Percentiles rank a stretch among this genome's conserved stretches.
These are phyloP conservation scores for Ophiocordyceps camponoti-floridani DNA, from an alignment of 2,329 filamentous ascomycete species.

Conservation along the genomic window DNA sequence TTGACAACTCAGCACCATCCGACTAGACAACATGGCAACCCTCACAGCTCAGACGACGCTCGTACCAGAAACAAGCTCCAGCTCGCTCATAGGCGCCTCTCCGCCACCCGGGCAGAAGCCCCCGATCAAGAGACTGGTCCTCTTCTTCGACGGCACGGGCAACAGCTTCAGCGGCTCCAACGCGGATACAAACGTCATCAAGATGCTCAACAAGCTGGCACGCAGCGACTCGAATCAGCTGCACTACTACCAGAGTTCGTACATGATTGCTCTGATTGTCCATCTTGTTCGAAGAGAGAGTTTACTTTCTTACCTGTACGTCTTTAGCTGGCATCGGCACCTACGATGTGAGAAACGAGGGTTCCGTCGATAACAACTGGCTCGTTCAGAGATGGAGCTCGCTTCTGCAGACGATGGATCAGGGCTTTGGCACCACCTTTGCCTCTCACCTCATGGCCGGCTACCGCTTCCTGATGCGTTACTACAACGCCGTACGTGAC, in stretches of 20 bases:
- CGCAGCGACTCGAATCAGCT: conserved; percentile 22
- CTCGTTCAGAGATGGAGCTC: conserved; percentile 16
- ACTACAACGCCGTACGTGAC: conserved; percentile 23
- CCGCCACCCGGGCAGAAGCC: background rate
- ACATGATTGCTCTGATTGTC: conserved; percentile 7
- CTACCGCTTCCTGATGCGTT: conserved; percentile 36
- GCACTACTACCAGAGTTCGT: conserved; percentile 34
- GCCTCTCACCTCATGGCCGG: conserved; percentile 32
- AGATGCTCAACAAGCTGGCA: conserved; percentile 27
- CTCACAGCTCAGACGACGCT: background rate
- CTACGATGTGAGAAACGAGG: conserved; percentile 23
- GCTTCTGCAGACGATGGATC: conserved; percentile 21
- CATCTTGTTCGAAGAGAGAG: too few species aligned
- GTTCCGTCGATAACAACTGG: conserved; percentile 18
- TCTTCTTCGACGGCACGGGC: conserved; percentile 31
- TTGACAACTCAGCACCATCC: background rate
- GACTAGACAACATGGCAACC: background rate
- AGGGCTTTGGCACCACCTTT: conserved; percentile 26
- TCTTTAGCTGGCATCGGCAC: conserved; percentile 28
- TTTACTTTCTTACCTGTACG: background rate
- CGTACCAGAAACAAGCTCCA: background rate
- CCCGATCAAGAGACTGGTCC: conserved; percentile 20
- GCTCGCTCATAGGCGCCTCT: background rate
- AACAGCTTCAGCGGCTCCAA: conserved; percentile 26
- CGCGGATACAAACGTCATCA: conserved; percentile 34